A percentile compares a stretch with the other conserved stretches of the same genome.
These are phyloP conservation scores for Aspergillus cristatus DNA, from an alignment of 495 filamentous ascomycete species.

Conservation along the genomic window DNA sequence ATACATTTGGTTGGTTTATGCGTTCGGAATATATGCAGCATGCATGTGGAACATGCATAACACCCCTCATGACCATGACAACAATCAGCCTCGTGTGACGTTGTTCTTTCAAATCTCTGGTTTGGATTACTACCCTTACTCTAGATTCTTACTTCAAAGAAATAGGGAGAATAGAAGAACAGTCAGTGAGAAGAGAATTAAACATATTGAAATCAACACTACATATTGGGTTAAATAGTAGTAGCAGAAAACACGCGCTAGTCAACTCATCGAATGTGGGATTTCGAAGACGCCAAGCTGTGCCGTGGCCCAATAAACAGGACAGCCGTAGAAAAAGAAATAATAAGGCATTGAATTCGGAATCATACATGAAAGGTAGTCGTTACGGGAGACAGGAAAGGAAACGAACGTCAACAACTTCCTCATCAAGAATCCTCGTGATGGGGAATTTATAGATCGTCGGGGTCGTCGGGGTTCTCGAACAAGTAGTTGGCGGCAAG, in stretches of 20 bases:
- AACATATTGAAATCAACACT: too few species aligned
- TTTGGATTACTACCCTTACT: too few species aligned
- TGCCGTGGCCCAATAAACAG: background rate
- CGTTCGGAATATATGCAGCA: too few species aligned
- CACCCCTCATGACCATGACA: too few species aligned
- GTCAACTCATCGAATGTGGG: background rate
- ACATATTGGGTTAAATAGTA: too few species aligned
- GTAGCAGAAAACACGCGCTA: background rate
- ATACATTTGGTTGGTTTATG: background rate
- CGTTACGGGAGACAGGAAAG: constrained; percentile 10
- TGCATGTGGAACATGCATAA: too few species aligned
- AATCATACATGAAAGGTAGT: constrained; percentile 2
- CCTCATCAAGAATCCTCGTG: too few species aligned
- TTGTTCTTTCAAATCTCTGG: too few species aligned
- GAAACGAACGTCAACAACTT: background rate
- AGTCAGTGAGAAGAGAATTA: too few species aligned
- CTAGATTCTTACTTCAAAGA: too few species aligned
- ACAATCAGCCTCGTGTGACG: too few species aligned
- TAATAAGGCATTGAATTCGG: constrained; percentile 2
- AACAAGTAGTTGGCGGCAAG: constrained; percentile 96
- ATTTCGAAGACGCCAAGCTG: background rate
- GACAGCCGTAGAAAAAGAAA: constrained; percentile 3
- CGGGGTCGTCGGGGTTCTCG: constrained; percentile 87
- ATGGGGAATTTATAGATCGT: constrained; percentile 37
- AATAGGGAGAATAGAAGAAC: too few species aligned